These are phyloP conservation scores for Pichia exigua DNA, from an alignment of 805 yeast species.

Conservation along the genomic window DNA sequence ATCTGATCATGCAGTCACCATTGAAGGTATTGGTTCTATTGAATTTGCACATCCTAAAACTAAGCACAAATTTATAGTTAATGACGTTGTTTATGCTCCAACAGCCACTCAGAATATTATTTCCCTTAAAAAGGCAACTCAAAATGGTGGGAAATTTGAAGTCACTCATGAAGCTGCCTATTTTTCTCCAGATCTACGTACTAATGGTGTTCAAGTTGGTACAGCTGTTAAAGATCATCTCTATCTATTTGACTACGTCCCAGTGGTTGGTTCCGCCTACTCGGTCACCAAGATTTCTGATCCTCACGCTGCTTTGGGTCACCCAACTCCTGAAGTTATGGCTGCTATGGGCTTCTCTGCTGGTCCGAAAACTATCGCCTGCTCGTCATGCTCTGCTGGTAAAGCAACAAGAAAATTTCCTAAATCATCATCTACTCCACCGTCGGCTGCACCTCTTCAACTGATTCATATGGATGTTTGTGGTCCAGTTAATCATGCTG, in stretches of 20 bases:
- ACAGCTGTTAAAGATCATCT: not conserved
- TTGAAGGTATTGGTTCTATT: not conserved
- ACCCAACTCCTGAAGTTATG: slow-evolving; percentile 2
- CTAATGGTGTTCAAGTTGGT: not conserved
- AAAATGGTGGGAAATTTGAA: not conserved
- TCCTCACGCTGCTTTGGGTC: not conserved
- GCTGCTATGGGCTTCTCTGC: not conserved
- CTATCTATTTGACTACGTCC: not conserved
- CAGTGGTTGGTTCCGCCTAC: not conserved
- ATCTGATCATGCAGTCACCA: not conserved
- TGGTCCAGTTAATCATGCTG: not conserved
- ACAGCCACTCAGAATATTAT: not conserved
- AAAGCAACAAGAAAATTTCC: not conserved
- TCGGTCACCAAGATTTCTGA: not conserved
- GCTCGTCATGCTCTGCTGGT: not conserved
- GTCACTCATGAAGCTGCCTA: not conserved
- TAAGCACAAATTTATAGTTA: too few species aligned
- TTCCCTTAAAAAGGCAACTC: not conserved
- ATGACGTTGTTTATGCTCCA: not conserved
- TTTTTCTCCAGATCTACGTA: not conserved
- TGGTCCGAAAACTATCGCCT: not conserved
- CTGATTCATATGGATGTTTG: slow-evolving; percentile 2
- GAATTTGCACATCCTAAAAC: not conserved
- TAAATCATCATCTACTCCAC: not conserved
- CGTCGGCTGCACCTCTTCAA: not conserved